Evolutionary conservation across 495 filamentous ascomycete genomes (phyloP).

Genomic region (Trichocladium uniseriatum): DNA sequence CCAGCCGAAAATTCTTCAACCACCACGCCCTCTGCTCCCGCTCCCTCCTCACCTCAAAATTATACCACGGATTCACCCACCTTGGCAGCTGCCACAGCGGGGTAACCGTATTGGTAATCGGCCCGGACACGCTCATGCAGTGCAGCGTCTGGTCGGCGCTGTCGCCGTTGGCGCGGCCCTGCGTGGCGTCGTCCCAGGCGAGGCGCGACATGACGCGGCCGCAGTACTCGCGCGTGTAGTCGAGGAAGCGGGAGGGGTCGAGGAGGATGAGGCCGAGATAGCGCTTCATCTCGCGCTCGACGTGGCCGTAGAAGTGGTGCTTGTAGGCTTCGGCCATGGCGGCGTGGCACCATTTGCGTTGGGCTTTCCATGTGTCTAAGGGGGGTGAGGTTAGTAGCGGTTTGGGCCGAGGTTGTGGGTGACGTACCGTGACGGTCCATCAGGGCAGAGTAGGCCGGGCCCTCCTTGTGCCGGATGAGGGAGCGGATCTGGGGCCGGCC

Average conservation of each 20-base stretch:
- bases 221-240: conserved; percentile 37
- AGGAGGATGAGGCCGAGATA: conserved; percentile 35
- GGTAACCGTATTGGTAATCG: conserved; percentile 39
- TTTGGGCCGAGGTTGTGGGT: not conserved
- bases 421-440: conserved; percentile 41
- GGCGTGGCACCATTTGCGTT: conserved; percentile 41
- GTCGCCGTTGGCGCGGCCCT: conserved; percentile 34
- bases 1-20: conserved; percentile 32
- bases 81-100: conserved; percentile 36
- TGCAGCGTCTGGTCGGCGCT: conserved; percentile 38
- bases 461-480: conserved; percentile 39
- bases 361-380: conserved; percentile 36
- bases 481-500: conserved; percentile 42
- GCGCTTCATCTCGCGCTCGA: conserved; percentile 37
- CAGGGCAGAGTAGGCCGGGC: conserved; percentile 37
- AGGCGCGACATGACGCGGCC: conserved; percentile 40
- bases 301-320: conserved; percentile 40
- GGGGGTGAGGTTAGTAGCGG: not conserved
- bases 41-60: conserved; percentile 35
- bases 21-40: conserved; percentile 36
- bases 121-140: conserved; percentile 41
- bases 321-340: conserved; percentile 40
- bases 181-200: conserved; percentile 39
- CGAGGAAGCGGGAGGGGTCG: conserved; percentile 37
- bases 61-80: conserved; percentile 37